A percentile compares a stretch with the other conserved stretches of the same genome.
Evolutionary conservation across 768 basidiomycete genomes (phyloP).

Genomic region (Mycena leptocephala): DNA sequence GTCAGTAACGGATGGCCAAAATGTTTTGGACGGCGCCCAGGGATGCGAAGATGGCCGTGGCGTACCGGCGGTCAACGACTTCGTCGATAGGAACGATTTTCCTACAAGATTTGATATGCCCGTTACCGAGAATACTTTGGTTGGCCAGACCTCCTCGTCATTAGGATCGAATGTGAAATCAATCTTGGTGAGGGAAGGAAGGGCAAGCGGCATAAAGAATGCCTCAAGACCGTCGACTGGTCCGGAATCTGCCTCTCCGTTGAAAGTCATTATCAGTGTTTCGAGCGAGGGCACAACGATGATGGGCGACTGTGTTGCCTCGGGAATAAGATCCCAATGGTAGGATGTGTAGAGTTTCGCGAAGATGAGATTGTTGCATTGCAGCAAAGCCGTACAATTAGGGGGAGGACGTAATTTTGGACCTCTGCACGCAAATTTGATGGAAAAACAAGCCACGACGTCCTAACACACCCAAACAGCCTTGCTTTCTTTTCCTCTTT

Average conservation of each 20-base stretch:
- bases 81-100: too few relatives aligned
- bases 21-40: too few relatives aligned
- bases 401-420: too few relatives aligned
- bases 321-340: background rate
- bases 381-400: background rate
- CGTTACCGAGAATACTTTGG: background rate
- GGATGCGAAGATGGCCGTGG: too few relatives aligned
- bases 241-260: background rate
- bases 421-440: too few relatives aligned
- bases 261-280: background rate
- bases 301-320: background rate
- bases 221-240: background rate
- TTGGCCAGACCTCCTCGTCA: constrained; percentile 1
- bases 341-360: background rate
- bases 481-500: too few relatives aligned
- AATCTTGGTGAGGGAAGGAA: constrained; percentile 6
- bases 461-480: too few relatives aligned
- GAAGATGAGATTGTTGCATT: constrained; percentile 7
- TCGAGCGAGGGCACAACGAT: background rate
- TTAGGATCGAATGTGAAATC: background rate
- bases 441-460: too few relatives aligned
- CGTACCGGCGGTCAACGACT: too few relatives aligned
- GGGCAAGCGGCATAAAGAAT: constrained; percentile 8
- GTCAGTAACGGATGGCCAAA: too few relatives aligned
- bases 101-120: too few relatives aligned